Evolutionary conservation across 1,284 basidiomycete species (phyloP).

Genomic region (Quambalaria eucalypti): DNA sequence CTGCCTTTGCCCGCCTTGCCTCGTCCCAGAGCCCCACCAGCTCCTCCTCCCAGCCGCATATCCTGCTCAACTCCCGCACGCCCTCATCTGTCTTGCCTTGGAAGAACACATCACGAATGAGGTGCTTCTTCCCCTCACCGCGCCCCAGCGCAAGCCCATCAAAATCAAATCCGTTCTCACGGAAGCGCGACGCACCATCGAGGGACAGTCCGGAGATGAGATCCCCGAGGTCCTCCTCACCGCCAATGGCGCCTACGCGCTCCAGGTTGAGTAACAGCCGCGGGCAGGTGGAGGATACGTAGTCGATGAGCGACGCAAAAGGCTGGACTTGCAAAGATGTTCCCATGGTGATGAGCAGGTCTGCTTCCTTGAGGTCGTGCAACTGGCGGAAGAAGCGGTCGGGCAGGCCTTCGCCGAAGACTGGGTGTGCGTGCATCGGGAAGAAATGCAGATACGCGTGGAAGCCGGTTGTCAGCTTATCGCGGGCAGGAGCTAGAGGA

Average conservation of each 20-base stretch:
- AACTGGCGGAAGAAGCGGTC: constrained; percentile 34
- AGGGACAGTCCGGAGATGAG: constrained; percentile 20
- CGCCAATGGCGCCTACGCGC: constrained; percentile 50
- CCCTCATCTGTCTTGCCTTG: constrained; percentile 29
- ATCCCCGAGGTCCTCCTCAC: constrained; percentile 12
- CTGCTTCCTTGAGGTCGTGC: constrained; percentile 54
- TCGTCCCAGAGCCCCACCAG: background rate
- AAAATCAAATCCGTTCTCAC: constrained; percentile 41
- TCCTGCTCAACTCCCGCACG: background rate
- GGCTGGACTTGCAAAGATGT: constrained; percentile 68
- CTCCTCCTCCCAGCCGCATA: constrained; percentile 6
- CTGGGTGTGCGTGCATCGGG: no score
- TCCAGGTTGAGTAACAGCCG: constrained; percentile 55
- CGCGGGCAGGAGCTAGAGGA: no score
- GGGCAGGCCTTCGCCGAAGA: constrained; percentile 44
- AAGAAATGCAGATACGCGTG: no score
- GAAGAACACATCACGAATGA: constrained; percentile 29
- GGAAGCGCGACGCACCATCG: constrained; percentile 44
- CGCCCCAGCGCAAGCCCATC: constrained; percentile 21
- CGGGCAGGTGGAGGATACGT: constrained; percentile 48
- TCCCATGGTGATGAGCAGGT: constrained; percentile 82
- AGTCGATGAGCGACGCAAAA: constrained; percentile 52
- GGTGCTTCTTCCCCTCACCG: constrained; percentile 8
- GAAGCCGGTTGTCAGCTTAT: no score
- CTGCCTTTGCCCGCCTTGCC: background rate